A percentile compares a stretch with the other conserved stretches of the same genome.
These are phyloP conservation scores for Carex littledalei DNA, from an alignment of 176 grass and related monocot species.

Conservation along the genomic window DNA sequence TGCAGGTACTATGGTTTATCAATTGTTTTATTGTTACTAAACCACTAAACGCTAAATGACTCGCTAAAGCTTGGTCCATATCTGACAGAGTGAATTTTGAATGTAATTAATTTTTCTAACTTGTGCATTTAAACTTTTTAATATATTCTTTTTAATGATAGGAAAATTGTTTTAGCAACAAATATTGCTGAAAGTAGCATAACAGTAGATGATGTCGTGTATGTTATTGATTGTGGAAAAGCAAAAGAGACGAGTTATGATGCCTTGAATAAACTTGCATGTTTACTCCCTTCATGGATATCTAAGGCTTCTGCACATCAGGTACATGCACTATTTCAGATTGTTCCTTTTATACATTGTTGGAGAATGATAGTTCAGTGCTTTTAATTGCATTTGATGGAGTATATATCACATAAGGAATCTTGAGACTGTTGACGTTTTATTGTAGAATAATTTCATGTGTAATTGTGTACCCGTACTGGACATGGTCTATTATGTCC, in stretches of 20 bases:
- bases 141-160: conserved; percentile 41
- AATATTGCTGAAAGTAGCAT: conserved; percentile 98
- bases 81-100: neutral
- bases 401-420: conserved; percentile 4
- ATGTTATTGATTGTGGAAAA: conserved; percentile 96
- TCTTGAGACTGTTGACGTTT: conserved; percentile 16
- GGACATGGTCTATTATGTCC: neutral
- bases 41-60: too few relatives aligned
- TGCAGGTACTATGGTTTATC: too few relatives aligned
- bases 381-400: neutral
- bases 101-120: neutral
- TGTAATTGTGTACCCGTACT: neutral
- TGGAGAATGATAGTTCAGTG: neutral
- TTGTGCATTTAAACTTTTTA: neutral
- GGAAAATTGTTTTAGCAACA: conserved; percentile 95
- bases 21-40: too few relatives aligned
- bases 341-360: conserved; percentile 13
- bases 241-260: conserved; percentile 99
- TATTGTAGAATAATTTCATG: neutral
- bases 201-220: conserved; percentile 97
- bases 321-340: conserved; percentile 28
- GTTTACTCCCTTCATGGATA: conserved; percentile 92
- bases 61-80: neutral
- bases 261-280: conserved; percentile 93
- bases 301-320: conserved; percentile 98